Conservation (phyloP, 176 grass and related monocot genomes). For the Poa pratensis region DNA sequence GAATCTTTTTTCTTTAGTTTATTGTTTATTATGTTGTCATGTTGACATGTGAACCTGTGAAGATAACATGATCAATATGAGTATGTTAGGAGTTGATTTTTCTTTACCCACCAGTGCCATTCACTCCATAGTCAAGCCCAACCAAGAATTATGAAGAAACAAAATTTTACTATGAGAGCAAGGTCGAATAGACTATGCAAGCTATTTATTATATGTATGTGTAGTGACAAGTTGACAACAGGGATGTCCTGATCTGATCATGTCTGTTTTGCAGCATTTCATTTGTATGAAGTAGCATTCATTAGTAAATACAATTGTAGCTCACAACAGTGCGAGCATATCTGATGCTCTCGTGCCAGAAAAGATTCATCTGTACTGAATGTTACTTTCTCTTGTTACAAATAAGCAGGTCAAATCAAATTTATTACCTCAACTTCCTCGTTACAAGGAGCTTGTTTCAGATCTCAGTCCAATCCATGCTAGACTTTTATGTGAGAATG, state of each 20-base stretch:
- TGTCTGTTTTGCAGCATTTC: conserved; percentile 16
- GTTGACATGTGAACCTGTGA: not conserved
- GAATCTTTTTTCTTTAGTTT: not conserved
- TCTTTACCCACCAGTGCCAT: not conserved
- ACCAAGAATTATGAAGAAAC: not conserved
- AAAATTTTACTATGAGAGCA: not conserved
- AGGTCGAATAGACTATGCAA: not conserved
- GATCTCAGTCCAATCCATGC: conserved; percentile 86
- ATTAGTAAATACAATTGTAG: conserved; percentile 13
- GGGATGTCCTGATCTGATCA: conserved; percentile 20
- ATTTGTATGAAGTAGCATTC: not conserved
- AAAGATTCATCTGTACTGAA: conserved; percentile 21
- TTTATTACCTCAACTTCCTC: conserved; percentile 82
- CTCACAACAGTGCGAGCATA: not conserved
- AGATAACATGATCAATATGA: conserved; percentile 13
- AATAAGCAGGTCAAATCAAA: conserved; percentile 77
- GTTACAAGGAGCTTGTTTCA: conserved; percentile 83
- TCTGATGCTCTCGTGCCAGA: not conserved
- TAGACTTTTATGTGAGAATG: conserved; percentile 73
- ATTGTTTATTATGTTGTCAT: not conserved
- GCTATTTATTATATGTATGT: not conserved
- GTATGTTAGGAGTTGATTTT: conserved; percentile 22
- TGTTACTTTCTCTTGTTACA: conserved; percentile 28
- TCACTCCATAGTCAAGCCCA: not conserved
- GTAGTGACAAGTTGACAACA: conserved; percentile 6